These are phyloP conservation scores for Linanthus parryae DNA, from an alignment of 148 eudicot species.

Conservation along the genomic window DNA sequence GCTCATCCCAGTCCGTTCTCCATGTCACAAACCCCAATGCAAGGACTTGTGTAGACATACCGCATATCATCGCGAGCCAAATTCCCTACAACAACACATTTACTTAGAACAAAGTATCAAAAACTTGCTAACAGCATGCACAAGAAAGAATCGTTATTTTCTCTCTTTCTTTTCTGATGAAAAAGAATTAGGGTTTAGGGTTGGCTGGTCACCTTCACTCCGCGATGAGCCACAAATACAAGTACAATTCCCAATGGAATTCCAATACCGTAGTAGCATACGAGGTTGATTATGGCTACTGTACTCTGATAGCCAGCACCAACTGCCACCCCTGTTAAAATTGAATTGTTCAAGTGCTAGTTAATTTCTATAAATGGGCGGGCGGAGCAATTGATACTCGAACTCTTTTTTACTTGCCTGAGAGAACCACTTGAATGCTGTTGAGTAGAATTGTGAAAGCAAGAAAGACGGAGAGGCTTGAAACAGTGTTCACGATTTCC, in stretches of 20 bases:
- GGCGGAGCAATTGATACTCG: too few species aligned
- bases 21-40: constrained; percentile 42
- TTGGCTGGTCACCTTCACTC: constrained; percentile 25
- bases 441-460: constrained; percentile 28
- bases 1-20: constrained; percentile 69
- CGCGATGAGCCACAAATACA: constrained; percentile 35
- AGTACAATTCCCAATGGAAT: constrained; percentile 46
- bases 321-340: constrained; percentile 36
- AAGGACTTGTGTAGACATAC: constrained; percentile 41
- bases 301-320: constrained; percentile 46
- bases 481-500: constrained; percentile 26
- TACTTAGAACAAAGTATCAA: too few species aligned
- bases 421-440: constrained; percentile 33
- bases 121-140: background rate
- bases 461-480: too few species aligned
- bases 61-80: constrained; percentile 71
- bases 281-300: constrained; percentile 41
- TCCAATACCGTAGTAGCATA: constrained; percentile 46
- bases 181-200: too few species aligned
- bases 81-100: too few species aligned
- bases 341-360: too few species aligned
- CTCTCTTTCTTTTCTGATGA: too few species aligned
- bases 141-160: too few species aligned
- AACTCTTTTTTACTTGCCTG: constrained; percentile 37
- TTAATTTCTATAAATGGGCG: too few species aligned